Base-by-base conservation (phyloP, 345 rosid genomes). In the Lagerstroemia speciosa region DNA sequence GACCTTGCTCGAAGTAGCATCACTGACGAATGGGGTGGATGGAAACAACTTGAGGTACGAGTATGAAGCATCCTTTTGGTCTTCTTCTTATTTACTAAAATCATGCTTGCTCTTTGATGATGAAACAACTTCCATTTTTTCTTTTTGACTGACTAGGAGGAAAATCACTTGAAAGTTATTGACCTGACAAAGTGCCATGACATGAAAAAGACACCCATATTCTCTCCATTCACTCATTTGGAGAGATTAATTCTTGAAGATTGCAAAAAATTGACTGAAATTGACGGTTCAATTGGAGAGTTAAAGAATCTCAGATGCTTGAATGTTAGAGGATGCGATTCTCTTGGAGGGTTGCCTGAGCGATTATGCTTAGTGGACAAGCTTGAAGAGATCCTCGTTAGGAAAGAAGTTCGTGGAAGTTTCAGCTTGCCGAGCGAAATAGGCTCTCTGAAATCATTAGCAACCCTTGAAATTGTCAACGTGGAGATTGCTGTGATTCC, bases 181-280 rank as follows among this genome's bases (percentile, higher is more conserved):
- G 32, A 62, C 43, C 58, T 61, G 34, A n/a, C 45, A 32, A 5
- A n/a, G 15, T 62, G 67, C 29, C 8, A 22, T 6, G 29, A 0
- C n/a, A 31, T 43, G 3, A 31, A 6, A 15, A 45, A 11, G 33
- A 32, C 67, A 3, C 61, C 67, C 11, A 2, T 36, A 24, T 69
- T 70, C 57, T 43, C 45, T 9, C 0, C 11, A 9, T 27, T 20
- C 33, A 12, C 10, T 31, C 29, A 7, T 0, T 70, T 70, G 29
- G 72, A 62, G 61, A 70, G 53, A 45, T 0, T 62, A 11, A 17
- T 70, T 46, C 58, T 70, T 26, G 57, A 32, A 37, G 16, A n/a
- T 43, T 62, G 72, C 45, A 1, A 7, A 8, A 0, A 0, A 0
- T 11, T 62, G 58, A 17, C 36, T 5, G 32, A 32, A 50, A 69